Conservation (phyloP, 352 stramenopile genomes). For the Albugo laibachii region DNA sequence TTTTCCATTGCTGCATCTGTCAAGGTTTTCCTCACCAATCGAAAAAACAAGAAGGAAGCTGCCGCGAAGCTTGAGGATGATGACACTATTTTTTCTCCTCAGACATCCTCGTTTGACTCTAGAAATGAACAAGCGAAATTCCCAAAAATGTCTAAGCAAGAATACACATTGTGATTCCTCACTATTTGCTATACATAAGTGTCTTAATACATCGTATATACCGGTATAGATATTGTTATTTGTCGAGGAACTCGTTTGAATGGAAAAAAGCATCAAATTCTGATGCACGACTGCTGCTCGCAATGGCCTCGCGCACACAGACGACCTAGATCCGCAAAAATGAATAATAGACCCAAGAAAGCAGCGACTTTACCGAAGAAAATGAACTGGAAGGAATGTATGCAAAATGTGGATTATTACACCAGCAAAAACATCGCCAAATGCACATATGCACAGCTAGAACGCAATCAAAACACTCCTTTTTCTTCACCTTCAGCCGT, state of each 20-base stretch:
- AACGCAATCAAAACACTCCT: not conserved
- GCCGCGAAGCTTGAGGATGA: conserved; percentile 6
- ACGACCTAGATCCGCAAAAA: no score
- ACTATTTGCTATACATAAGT: conserved; percentile 6
- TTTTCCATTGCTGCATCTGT: conserved; percentile 36
- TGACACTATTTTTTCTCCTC: conserved; percentile 7
- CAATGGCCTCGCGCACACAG: no score
- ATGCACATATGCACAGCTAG: conserved; percentile 2
- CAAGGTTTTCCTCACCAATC: conserved; percentile 19
- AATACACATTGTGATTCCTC: not conserved
- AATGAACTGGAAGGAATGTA: no score
- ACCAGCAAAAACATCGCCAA: not conserved
- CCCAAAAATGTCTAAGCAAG: not conserved
- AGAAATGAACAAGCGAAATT: not conserved
- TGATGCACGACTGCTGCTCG: no score
- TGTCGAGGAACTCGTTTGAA: no score
- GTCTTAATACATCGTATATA: not conserved
- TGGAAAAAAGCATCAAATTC: no score
- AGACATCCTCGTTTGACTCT: conserved; percentile 10
- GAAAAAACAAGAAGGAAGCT: conserved; percentile 5
- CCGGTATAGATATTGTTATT: no score
- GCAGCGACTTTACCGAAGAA: not conserved
- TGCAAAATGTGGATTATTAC: not conserved
- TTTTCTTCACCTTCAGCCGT: conserved; percentile 3
- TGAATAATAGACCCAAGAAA: no score